Base-by-base conservation (phyloP, 495 filamentous ascomycete species). In the Bryoglossum gracile region DNA sequence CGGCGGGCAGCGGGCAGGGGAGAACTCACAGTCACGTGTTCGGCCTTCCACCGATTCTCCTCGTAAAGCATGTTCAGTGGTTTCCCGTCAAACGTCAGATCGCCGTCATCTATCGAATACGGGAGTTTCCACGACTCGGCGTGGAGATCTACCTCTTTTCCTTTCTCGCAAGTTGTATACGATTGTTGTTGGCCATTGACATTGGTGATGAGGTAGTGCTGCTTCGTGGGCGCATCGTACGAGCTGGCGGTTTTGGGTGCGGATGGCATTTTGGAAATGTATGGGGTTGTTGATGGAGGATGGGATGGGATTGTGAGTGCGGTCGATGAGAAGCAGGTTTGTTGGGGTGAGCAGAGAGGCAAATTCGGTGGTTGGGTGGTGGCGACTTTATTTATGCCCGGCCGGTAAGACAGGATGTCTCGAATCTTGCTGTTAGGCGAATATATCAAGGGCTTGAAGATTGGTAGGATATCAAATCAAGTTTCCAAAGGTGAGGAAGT, bases 41-140 rank as follows among this genome's bases (percentile, higher is more conserved):
- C 55, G 0, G 43, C 52, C 14, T 13, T 54, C 36, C 62, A 63
- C 9, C 69, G 57, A 38, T 76, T 74, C 57, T 77, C 74, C 58
- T 78, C 75, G 54, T 77, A 75, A 65, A 73, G 74, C 8, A 70
- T 56, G 59, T 73, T 74, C 32, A 78, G 45, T 19, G 73, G 68
- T 63, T 78, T 77, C 35, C 75, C 75, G 33, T 73, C 72, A 44
- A 77, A 78, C 65, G 67, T 78, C 23, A 78, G 59, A 53, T 78
- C 75, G 21, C 72, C 69, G 53, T 78, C 75, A 22, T 78, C 73
- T 57, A 78, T 78, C 39, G 68, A 67, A 36, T 70, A 75, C 5
- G 73, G 67, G 14, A 70, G 58, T 64, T 70, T 67, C 75, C 75
- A 78, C 11, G 44, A 47, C 23, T 52, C 36, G 8, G 42, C 36